Conservation (phyloP, 495 filamentous ascomycete genomes). For the Cladorrhinum samala region DNA sequence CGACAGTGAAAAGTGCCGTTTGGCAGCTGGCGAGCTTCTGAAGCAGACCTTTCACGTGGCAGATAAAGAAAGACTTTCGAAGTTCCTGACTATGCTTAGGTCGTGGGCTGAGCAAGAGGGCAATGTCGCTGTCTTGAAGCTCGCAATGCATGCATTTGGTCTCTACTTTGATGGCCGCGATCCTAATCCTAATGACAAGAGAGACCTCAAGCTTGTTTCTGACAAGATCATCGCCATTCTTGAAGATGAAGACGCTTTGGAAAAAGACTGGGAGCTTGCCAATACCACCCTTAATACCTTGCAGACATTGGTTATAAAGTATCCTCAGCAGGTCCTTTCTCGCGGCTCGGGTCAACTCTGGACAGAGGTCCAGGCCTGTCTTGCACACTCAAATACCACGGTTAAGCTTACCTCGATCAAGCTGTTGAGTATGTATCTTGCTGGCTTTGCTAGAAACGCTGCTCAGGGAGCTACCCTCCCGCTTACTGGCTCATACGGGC, state of each 20-base stretch:
- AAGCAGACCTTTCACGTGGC: constrained; percentile 75
- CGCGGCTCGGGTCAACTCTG: constrained; percentile 55
- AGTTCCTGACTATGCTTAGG: constrained; percentile 60
- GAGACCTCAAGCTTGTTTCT: constrained; percentile 47
- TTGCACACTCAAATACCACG: constrained; percentile 66
- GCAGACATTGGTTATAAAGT: constrained; percentile 59
- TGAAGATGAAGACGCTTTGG: constrained; percentile 40
- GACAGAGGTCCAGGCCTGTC: constrained; percentile 54
- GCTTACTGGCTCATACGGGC: constrained; percentile 62
- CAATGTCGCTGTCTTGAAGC: constrained; percentile 60
- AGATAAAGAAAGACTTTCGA: constrained; percentile 61
- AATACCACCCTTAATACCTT: constrained; percentile 66
- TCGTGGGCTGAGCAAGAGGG: constrained; percentile 71
- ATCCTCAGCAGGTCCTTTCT: constrained; percentile 56
- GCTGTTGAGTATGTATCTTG: constrained; percentile 69
- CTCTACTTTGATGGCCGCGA: constrained; percentile 72
- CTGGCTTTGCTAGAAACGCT: constrained; percentile 65
- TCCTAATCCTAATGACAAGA: constrained; percentile 48
- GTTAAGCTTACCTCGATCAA: constrained; percentile 72
- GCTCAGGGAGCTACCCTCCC: constrained; percentile 49
- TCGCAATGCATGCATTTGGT: constrained; percentile 71
- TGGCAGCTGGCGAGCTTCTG: constrained; percentile 73
- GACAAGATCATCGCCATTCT: constrained; percentile 42
- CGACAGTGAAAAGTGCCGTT: constrained; percentile 75
- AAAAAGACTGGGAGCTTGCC: constrained; percentile 68